A percentile compares a stretch with the other conserved stretches of the same genome.
Evolutionary conservation across 805 yeast species (phyloP).

Genomic region (Candida hungchunana): DNA sequence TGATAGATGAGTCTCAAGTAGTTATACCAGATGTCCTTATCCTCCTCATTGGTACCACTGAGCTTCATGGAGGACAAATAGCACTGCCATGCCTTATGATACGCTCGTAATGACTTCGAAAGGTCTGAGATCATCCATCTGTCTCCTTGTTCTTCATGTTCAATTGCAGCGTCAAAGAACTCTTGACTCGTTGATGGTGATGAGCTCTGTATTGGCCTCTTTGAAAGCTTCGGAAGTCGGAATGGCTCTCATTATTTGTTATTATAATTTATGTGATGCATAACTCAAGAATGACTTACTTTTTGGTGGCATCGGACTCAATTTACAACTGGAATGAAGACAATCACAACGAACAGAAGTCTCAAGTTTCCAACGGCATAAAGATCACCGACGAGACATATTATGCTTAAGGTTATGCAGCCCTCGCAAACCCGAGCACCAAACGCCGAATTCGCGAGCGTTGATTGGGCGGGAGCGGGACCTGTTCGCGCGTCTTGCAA

Average conservation of each 20-base stretch:
- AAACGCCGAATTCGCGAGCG: too few relatives aligned
- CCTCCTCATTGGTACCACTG: constrained; percentile 23
- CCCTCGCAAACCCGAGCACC: too few relatives aligned
- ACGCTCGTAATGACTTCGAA: constrained; percentile 60
- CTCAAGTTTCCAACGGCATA: too few relatives aligned
- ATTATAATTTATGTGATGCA: too few relatives aligned
- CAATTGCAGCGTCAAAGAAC: constrained; percentile 49
- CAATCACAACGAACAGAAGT: too few relatives aligned
- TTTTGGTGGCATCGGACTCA: too few relatives aligned
- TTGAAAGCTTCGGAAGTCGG: constrained; percentile 15
- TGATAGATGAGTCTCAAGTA: constrained; percentile 53
- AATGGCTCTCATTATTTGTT: too few relatives aligned
- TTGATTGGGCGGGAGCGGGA: constrained; percentile 17
- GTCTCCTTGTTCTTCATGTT: constrained; percentile 72
- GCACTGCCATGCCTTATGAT: constrained; percentile 48
- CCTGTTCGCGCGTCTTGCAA: constrained; percentile 7
- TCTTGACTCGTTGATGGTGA: constrained; percentile 41
- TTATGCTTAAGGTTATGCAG: constrained; percentile 7
- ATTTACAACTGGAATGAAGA: too few relatives aligned
- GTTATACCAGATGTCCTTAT: constrained; percentile 52
- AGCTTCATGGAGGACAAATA: too few relatives aligned
- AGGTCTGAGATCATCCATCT: constrained; percentile 67
- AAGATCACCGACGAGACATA: too few relatives aligned
- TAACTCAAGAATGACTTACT: too few relatives aligned
- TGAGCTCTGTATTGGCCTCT: constrained; percentile 4